Evolutionary conservation across 1,284 basidiomycete genomes (phyloP).

Genomic region (Mycosarcoma maydis): DNA sequence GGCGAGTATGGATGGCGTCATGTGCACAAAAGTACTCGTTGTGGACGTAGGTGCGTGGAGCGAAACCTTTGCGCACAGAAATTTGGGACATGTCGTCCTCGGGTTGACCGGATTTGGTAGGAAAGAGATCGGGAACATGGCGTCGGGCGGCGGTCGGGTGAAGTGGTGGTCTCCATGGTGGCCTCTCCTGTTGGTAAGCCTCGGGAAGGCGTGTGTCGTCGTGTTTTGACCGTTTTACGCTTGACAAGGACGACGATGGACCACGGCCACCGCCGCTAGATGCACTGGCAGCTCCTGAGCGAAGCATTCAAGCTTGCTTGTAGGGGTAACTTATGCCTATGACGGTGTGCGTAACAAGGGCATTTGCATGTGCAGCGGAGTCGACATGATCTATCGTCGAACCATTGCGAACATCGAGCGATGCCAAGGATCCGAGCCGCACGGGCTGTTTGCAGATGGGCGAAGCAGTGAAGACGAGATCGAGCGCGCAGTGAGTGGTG

Average conservation of each 20-base stretch:
- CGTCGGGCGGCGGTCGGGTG: conserved; percentile 37
- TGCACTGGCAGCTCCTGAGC: no score
- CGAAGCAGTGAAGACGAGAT: no score
- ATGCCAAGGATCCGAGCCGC: no score
- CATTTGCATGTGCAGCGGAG: no score
- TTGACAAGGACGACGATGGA: conserved; percentile 3
- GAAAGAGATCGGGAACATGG: conserved; percentile 77
- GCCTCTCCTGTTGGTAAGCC: conserved; percentile 49
- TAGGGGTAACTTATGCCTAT: no score
- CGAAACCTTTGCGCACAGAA: conserved; percentile 82
- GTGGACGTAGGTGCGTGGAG: conserved; percentile 67
- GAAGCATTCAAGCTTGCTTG: no score
- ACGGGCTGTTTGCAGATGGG: no score
- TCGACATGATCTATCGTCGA: no score
- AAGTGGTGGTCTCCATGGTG: conserved; percentile 58
- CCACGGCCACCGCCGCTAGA: not conserved
- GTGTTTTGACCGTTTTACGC: conserved; percentile 12
- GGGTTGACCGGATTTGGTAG: conserved; percentile 81
- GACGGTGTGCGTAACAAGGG: no score
- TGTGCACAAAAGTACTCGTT: conserved; percentile 72
- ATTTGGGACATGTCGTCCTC: conserved; percentile 82
- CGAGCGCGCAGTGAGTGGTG: no score
- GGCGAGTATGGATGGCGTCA: conserved; percentile 70
- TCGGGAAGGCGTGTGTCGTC: conserved; percentile 22
- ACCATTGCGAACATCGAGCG: no score